Evolutionary conservation across 768 basidiomycete genomes (phyloP), one percentile per base, ranked within the genome.

Genomic region (Lactifluus volemus): DNA sequence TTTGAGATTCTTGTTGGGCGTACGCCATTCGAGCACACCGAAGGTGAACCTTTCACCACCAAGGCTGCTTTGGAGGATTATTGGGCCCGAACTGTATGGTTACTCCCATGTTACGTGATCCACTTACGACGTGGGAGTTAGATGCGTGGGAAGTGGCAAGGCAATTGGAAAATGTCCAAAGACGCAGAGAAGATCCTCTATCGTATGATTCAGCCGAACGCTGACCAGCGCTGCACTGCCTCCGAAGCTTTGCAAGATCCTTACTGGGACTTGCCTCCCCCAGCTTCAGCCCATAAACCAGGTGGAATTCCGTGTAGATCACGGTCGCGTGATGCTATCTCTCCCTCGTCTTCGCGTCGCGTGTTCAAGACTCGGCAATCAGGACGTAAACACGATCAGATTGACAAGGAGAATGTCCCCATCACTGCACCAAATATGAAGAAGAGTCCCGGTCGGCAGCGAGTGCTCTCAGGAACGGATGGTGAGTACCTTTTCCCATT

Each of bases 1-100:
- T 99, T 97, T 70, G 96, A 99, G 72, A 89, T 99, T 63, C 81
- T 98, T 36, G 77, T 86, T 25, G 95, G 95, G 1, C 81, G 96
- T 10, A 98, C 96, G 2, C 94, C 95, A 2, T 98, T 98, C 68
- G 89, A 94, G 71, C 70, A 88, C 64, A 80, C 82, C 44, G 89
- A 91, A 65, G 84, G 84, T 7, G 90, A 95, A 68, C 80, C 86
- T 61, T 87, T 94, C 65, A 74, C 79, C 8, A 87, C 84, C 14
- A 85, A 87, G 67, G 90, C 89, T 47, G 89, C 92, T 65, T 73
- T 96, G 29, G 86, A 92, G 69, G 79, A 79, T 55, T 99, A 99
- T 71, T 96, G 91, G 86, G 76, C 81, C 48, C 82, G 92, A 17
- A 93, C 94, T 3, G 85, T 85, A 61, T 41, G 82, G 72, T 12